These are phyloP conservation scores for Lactarius hengduanensis DNA, from an alignment of 768 basidiomycete species.

Conservation along the genomic window DNA sequence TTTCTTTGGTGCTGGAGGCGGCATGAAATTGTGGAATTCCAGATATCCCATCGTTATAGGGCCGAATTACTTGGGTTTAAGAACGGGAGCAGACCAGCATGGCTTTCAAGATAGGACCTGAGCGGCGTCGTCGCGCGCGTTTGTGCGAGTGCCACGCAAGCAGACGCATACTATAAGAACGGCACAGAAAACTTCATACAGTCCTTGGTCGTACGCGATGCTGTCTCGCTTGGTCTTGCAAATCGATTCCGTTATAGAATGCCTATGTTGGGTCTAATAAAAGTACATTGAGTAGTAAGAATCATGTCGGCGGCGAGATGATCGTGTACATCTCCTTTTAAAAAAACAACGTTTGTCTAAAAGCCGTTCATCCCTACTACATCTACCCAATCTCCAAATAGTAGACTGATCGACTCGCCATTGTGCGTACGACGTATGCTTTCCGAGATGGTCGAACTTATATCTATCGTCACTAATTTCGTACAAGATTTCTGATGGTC, in stretches of 20 bases:
- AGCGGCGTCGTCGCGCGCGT: neutral
- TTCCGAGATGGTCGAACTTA: slow-evolving; percentile 91
- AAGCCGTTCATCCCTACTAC: slow-evolving; percentile 19
- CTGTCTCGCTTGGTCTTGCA: neutral
- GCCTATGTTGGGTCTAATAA: slow-evolving; percentile 5
- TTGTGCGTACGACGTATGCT: slow-evolving; percentile 94
- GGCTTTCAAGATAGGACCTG: neutral
- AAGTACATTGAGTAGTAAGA: slow-evolving; percentile 9
- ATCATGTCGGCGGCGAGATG: neutral
- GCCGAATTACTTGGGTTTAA: neutral
- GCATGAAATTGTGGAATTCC: too few species aligned
- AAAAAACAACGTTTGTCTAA: neutral
- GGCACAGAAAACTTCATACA: neutral
- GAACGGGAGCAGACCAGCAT: neutral
- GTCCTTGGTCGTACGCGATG: neutral
- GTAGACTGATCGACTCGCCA: slow-evolving; percentile 85
- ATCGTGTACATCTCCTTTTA: neutral
- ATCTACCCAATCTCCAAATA: slow-evolving; percentile 84
- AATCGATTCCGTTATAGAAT: neutral
- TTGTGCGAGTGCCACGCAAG: neutral
- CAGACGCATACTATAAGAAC: neutral
- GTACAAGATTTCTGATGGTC: slow-evolving; percentile 59
- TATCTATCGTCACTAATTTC: slow-evolving; percentile 87
- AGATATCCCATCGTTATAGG: too few species aligned
- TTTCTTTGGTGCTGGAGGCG: neutral